These are phyloP conservation scores for Mucor circinelloides DNA, from an alignment of 371 early-diverging fungal species.

Conservation along the genomic window DNA sequence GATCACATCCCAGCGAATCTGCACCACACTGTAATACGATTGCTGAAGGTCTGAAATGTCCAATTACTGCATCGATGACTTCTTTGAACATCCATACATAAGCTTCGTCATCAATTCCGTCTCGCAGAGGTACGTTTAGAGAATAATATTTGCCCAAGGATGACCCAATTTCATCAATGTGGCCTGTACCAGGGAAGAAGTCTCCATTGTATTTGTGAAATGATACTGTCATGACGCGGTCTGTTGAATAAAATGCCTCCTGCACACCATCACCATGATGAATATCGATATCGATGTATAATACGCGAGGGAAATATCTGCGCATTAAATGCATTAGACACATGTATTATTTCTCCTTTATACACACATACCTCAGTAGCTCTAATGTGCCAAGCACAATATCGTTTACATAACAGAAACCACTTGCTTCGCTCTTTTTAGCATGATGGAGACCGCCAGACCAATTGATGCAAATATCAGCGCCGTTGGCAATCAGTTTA, in stretches of 20 bases:
- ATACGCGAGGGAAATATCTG: slow-evolving; percentile 77
- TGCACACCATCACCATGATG: slow-evolving; percentile 98
- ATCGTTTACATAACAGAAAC: slow-evolving; percentile 97
- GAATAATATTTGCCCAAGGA: slow-evolving; percentile 81
- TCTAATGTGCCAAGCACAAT: slow-evolving; percentile 92
- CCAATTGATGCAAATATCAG: slow-evolving; percentile 94
- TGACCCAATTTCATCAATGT: slow-evolving; percentile 77
- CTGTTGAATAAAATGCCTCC: slow-evolving; percentile 91
- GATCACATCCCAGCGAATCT: slow-evolving; percentile 91
- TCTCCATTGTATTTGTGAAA: slow-evolving; percentile 95
- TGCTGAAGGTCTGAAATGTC: slow-evolving; percentile 79
- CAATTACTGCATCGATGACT: slow-evolving; percentile 79
- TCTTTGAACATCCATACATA: slow-evolving; percentile 87
- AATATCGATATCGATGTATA: slow-evolving; percentile 96
- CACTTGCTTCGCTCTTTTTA: slow-evolving; percentile 89
- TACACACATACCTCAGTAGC: slow-evolving; percentile 64
- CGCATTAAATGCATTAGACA: not conserved
- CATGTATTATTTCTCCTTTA: slow-evolving; percentile 5
- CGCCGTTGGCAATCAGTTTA: slow-evolving; percentile 72
- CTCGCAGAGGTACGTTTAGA: slow-evolving; percentile 90
- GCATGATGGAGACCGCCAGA: slow-evolving; percentile 97
- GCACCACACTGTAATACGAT: slow-evolving; percentile 97
- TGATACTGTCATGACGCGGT: slow-evolving; percentile 92
- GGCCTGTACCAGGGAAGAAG: slow-evolving; percentile 95
- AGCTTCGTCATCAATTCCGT: slow-evolving; percentile 88